A percentile compares a stretch with the other conserved stretches of the same genome.
phyloP scores from a whole-genome alignment of 495 filamentous ascomycete species.

The Penicillium crystallinum region DNA sequence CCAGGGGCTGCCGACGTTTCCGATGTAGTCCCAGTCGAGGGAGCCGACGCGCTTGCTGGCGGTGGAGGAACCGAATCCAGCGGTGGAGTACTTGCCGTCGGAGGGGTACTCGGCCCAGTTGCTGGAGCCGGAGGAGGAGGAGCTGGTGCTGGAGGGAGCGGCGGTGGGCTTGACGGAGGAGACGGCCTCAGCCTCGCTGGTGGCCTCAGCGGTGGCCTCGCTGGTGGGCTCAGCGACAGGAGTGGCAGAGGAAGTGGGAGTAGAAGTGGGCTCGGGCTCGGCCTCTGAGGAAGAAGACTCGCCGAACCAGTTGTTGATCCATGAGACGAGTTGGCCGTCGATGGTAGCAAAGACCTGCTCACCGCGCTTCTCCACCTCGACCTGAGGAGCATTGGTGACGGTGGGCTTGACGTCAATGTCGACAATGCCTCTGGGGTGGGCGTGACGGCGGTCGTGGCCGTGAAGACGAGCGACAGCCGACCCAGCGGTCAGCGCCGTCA shows the following conservation, averaged over 20 bases:
- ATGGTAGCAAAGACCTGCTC: constrained; percentile 56
- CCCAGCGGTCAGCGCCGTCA: constrained; percentile 40
- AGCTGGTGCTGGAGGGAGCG: constrained; percentile 12
- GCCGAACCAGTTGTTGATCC: constrained; percentile 59
- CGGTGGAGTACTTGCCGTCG: constrained; percentile 19
- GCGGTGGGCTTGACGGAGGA: constrained; percentile 8
- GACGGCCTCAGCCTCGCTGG: constrained; percentile 13
- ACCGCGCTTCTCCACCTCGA: constrained; percentile 40
- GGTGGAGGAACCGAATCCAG: constrained; percentile 29
- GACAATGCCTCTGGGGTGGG: constrained; percentile 22
- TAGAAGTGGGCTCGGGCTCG: constrained; percentile 3
- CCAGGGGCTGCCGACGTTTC: constrained; percentile 48
- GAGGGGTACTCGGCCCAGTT: constrained; percentile 24
- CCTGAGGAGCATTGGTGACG: constrained; percentile 49
- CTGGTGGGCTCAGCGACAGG: constrained; percentile 9
- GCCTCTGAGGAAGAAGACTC: constrained; percentile 15
- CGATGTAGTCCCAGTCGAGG: constrained; percentile 25
- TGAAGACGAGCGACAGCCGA: constrained; percentile 40
- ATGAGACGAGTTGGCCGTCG: constrained; percentile 54
- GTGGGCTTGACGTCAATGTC: constrained; percentile 35
- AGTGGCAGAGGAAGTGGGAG: constrained; percentile 15
- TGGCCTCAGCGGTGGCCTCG: constrained; percentile 10
- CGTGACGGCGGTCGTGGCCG: constrained; percentile 45
- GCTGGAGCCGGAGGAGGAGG: constrained; percentile 14
- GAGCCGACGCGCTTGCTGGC: constrained; percentile 16